Percentiles rank a stretch among this genome's conserved stretches.
Evolutionary conservation across 192 early-diverging fungal species (phyloP).

Genomic region (Mortierella claussenii): DNA sequence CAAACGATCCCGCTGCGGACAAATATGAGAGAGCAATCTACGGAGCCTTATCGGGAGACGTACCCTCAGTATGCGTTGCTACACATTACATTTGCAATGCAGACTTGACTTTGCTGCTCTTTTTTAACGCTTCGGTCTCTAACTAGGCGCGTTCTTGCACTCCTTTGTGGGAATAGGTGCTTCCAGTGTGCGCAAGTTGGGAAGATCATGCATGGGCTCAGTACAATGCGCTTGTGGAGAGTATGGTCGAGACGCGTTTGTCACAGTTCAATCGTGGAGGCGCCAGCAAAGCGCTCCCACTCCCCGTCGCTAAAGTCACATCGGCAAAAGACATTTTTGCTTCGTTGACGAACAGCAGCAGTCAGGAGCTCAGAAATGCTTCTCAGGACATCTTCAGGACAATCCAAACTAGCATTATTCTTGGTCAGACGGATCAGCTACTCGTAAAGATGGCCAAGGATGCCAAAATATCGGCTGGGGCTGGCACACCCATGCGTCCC

Average conservation of each 20-base stretch:
- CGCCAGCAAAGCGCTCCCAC: slow-evolving; percentile 14
- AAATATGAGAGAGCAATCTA: slow-evolving; percentile 84
- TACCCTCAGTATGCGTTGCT: slow-evolving; percentile 66
- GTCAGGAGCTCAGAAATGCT: slow-evolving; percentile 16
- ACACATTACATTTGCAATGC: background rate
- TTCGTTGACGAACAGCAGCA: slow-evolving; percentile 22
- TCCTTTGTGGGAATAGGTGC: slow-evolving; percentile 50
- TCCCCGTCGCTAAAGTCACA: slow-evolving; percentile 11
- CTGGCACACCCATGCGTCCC: slow-evolving; percentile 43
- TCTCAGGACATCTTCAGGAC: slow-evolving; percentile 37
- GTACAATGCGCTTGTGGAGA: slow-evolving; percentile 78
- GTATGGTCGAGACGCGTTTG: slow-evolving; percentile 53
- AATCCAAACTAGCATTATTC: slow-evolving; percentile 46
- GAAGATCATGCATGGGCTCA: slow-evolving; percentile 90
- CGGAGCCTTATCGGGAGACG: slow-evolving; percentile 76
- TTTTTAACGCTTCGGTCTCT: too few relatives aligned
- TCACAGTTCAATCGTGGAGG: slow-evolving; percentile 36
- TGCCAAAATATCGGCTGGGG: slow-evolving; percentile 5
- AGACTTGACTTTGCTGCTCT: too few relatives aligned
- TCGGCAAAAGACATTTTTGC: slow-evolving; percentile 33
- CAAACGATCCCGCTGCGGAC: slow-evolving; percentile 62
- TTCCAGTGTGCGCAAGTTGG: slow-evolving; percentile 83
- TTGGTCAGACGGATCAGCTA: slow-evolving; percentile 38
- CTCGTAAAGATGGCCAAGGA: slow-evolving; percentile 29
- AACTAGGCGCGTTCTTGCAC: background rate